phyloP scores from a whole-genome alignment of 139 green algal species.

The Haematococcus sp. region DNA sequence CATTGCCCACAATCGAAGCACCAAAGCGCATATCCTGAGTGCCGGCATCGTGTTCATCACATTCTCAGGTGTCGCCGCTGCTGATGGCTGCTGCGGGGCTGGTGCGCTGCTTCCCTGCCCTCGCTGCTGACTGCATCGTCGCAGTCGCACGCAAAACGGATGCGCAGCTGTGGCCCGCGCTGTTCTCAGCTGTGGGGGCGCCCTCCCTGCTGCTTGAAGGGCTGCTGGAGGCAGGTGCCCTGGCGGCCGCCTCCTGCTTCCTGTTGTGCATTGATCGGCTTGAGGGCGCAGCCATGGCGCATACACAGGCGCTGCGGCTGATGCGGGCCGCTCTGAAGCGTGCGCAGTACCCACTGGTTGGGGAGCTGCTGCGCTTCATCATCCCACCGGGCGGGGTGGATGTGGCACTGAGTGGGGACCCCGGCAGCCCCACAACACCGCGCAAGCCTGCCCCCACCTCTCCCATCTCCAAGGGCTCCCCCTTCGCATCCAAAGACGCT shows the following conservation, averaged over 20 bases:
- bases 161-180: slow-evolving; percentile 79
- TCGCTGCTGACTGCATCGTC: slow-evolving; percentile 84
- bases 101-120: slow-evolving; percentile 52
- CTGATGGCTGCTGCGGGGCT: slow-evolving; percentile 58
- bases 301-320: slow-evolving; percentile 61
- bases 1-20: too few relatives aligned
- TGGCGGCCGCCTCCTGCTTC: slow-evolving; percentile 65
- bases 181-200: slow-evolving; percentile 87
- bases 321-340: slow-evolving; percentile 53
- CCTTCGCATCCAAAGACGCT: background rate
- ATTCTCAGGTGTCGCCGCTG: background rate
- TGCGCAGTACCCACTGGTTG: slow-evolving; percentile 63
- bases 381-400: slow-evolving; percentile 46
- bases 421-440: background rate
- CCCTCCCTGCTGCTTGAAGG: slow-evolving; percentile 63
- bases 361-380: slow-evolving; percentile 82
- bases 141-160: slow-evolving; percentile 95
- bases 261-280: slow-evolving; percentile 57
- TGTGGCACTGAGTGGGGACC: background rate
- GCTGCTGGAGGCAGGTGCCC: slow-evolving; percentile 56
- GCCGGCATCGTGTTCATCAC: too few relatives aligned
- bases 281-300: slow-evolving; percentile 57
- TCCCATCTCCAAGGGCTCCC: background rate
- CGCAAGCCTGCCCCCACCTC: background rate
- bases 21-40: too few relatives aligned